A percentile compares a stretch with the other conserved stretches of the same genome.
These are phyloP conservation scores for Xerocomellus dryophilus DNA, from an alignment of 768 basidiomycete genomes.

Conservation along the genomic window DNA sequence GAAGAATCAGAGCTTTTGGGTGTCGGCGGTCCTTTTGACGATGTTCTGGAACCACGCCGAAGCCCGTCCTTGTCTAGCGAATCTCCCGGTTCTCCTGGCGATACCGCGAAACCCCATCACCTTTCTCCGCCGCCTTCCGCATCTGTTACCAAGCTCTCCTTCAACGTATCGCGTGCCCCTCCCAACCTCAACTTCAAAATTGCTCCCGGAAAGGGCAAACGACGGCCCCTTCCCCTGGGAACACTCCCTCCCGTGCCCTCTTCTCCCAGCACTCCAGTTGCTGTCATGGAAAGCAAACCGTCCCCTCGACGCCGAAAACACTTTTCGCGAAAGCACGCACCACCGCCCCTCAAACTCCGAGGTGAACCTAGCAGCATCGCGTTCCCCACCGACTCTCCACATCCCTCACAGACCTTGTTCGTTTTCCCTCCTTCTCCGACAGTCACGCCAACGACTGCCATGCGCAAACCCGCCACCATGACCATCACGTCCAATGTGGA, in stretches of 20 bases:
- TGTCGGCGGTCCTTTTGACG: slow-evolving; percentile 61
- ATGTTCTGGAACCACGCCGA: slow-evolving; percentile 32
- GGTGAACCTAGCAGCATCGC: slow-evolving; percentile 25
- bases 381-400: slow-evolving; percentile 25
- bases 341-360: slow-evolving; percentile 55
- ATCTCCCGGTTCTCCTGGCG: slow-evolving; percentile 35
- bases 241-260: slow-evolving; percentile 70
- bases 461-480: slow-evolving; percentile 74
- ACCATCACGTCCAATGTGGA: slow-evolving; percentile 66
- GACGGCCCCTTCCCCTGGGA: slow-evolving; percentile 59
- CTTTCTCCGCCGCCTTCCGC: slow-evolving; percentile 26
- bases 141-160: slow-evolving; percentile 55
- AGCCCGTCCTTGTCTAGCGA: slow-evolving; percentile 36
- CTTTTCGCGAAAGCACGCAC: slow-evolving; percentile 51
- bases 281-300: slow-evolving; percentile 33
- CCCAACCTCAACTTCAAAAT: slow-evolving; percentile 51
- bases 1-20: slow-evolving; percentile 73
- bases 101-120: slow-evolving; percentile 19
- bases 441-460: slow-evolving; percentile 43
- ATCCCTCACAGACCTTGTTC: slow-evolving; percentile 72
- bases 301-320: slow-evolving; percentile 44
- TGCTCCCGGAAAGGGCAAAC: slow-evolving; percentile 51
- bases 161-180: slow-evolving; percentile 40
- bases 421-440: slow-evolving; percentile 81
- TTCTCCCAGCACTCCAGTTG: slow-evolving; percentile 58